Percentiles rank a stretch among this genome's conserved stretches.
phyloP scores from a whole-genome alignment of 345 rosid species.

The Moricandia moricandioides region DNA sequence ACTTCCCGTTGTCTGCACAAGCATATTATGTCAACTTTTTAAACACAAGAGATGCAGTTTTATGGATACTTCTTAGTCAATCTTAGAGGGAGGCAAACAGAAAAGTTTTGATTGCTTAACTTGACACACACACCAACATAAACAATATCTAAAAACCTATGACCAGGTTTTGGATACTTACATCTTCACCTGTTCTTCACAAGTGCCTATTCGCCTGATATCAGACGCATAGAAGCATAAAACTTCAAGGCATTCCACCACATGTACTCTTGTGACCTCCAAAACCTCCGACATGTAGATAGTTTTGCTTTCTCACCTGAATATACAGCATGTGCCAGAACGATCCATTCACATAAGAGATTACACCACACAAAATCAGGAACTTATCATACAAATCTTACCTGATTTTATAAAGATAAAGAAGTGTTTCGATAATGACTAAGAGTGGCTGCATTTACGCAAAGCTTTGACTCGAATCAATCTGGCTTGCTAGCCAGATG shows the following conservation, averaged over 20 bases:
- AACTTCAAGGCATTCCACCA: slow-evolving; percentile 98
- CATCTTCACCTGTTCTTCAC: slow-evolving; percentile 86
- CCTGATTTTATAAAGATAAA: slow-evolving; percentile 88
- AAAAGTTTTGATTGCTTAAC: not conserved
- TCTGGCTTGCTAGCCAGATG: slow-evolving; percentile 99
- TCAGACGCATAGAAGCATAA: slow-evolving; percentile 83
- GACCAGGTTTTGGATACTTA: slow-evolving; percentile 35
- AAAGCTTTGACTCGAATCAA: slow-evolving; percentile 99
- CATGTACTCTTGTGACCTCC: slow-evolving; percentile 95
- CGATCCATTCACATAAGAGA: not conserved
- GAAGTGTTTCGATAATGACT: slow-evolving; percentile 72
- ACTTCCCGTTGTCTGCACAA: slow-evolving; percentile 61
- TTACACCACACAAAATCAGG: not conserved
- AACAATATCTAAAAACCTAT: not conserved
- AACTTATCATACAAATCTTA: slow-evolving; percentile 12
- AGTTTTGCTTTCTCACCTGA: slow-evolving; percentile 91
- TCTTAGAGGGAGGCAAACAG: not conserved
- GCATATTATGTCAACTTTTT: too few relatives aligned
- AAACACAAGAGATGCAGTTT: not conserved
- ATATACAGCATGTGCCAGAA: not conserved
- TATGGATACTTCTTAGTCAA: not conserved
- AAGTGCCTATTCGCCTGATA: slow-evolving; percentile 61
- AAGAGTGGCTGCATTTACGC: slow-evolving; percentile 89
- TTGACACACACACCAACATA: slow-evolving; percentile 4
- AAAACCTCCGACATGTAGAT: slow-evolving; percentile 83